Base-by-base conservation (phyloP, 768 basidiomycete species). In the Macrocybe gigantea region DNA sequence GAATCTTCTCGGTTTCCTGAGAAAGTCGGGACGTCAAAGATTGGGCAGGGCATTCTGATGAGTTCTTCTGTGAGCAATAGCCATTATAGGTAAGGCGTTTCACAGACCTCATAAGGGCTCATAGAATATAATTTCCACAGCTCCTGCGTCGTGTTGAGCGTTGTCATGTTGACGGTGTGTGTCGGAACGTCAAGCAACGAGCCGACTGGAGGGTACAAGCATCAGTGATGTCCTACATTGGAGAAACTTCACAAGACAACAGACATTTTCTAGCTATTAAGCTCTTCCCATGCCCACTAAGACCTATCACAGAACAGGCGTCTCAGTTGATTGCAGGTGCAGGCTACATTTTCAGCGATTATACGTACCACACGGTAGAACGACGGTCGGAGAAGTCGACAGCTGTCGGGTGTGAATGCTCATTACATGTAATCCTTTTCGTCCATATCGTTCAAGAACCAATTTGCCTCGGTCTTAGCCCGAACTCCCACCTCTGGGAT, bases 81-180 rank as follows among this genome's bases (percentile, higher is more conserved):
- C 22, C 22, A 22, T 22, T 22, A 22, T 22, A 22, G 22, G 22
- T 22, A 22, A 22, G 22, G 22, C 22, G 22, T 22, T 22, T 15
- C 38, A 44, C 72, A 48, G 49, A 87, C 88, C 68, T 87, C 85
- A 56, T 83, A 76, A 6, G 85, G 83, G 60, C 78, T 83, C 76
- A 90, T 87, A 12, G 88, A 92, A 60, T 82, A 83, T 22, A 86
- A 86, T 52, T 81, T 74, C 88, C 90, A 90, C 39, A 92, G 65
- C 55, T 91, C 89, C 53, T 87, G 80, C 6, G 85, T 74, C 13
- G 86, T 80, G 55, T 75, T 75, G 48, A 91, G 68, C 8, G 88
- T 88, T 33, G 89, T 90, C 84, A 92, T 88, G 60, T 90, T 91
- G 47, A 92, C 88, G 7, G 87, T 90, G 61, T 90, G 88, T 10